phyloP scores from a whole-genome alignment of 805 yeast species.

The Myxozyma monticola region DNA sequence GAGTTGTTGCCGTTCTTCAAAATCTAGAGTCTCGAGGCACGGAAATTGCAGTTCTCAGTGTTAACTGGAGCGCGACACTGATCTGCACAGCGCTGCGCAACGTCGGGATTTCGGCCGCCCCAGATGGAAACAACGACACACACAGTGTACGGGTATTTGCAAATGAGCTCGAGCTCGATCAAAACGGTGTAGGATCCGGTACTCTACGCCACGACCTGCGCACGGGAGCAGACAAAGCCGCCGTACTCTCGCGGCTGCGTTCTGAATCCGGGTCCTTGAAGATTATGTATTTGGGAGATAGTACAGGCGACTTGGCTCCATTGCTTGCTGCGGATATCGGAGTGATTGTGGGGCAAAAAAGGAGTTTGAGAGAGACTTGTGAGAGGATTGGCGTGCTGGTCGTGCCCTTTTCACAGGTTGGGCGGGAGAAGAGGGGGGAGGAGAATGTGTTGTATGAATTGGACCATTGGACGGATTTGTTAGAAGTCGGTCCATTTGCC shows the following conservation, averaged over 20 bases:
- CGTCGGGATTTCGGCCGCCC: neutral
- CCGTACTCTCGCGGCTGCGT: constrained; percentile 3
- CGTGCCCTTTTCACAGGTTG: neutral
- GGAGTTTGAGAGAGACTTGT: constrained; percentile 11
- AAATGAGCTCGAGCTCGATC: constrained; percentile 18
- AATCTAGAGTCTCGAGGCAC: neutral
- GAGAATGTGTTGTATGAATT: constrained; percentile 5
- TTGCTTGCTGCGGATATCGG: constrained; percentile 19
- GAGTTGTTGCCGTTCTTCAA: constrained; percentile 9
- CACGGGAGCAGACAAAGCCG: constrained; percentile 26
- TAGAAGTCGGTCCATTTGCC: constrained; percentile 3
- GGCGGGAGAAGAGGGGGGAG: neutral
- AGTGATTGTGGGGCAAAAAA: constrained; percentile 16
- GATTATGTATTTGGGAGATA: constrained; percentile 29
- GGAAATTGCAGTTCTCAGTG: constrained; percentile 17
- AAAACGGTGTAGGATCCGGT: constrained; percentile 15
- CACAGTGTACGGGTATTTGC: constrained; percentile 1
- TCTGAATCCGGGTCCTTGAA: neutral
- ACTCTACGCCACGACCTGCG: constrained; percentile 4
- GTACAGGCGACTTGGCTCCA: constrained; percentile 29
- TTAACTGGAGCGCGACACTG: constrained; percentile 30
- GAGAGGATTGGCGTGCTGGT: constrained; percentile 6
- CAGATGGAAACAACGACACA: neutral
- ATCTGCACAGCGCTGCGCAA: constrained; percentile 7
- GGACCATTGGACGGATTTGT: constrained; percentile 1